Evolutionary conservation across 2,329 filamentous ascomycete species (phyloP).

Genomic region (Pseudocercospora pini-densiflorae): DNA sequence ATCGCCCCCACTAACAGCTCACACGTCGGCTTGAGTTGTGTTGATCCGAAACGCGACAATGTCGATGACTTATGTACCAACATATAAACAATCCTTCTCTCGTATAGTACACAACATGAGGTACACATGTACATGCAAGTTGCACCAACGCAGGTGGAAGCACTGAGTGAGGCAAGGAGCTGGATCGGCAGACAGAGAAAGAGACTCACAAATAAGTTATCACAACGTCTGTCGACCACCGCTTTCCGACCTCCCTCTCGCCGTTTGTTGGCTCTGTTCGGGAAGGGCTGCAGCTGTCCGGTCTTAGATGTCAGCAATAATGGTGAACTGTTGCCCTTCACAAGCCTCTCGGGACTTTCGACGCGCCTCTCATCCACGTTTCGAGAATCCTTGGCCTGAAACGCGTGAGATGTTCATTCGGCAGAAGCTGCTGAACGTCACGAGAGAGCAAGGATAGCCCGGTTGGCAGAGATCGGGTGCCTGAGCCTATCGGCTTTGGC

Average conservation of each 20-base stretch:
- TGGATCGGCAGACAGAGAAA: background rate
- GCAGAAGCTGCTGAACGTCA: background rate
- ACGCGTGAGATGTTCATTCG: background rate
- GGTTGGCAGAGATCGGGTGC: background rate
- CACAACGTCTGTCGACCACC: background rate
- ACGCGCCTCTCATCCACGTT: background rate
- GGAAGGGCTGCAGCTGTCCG: background rate
- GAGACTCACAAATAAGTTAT: background rate
- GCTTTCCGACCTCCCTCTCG: background rate
- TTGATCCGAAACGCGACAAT: background rate
- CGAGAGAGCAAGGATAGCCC: background rate
- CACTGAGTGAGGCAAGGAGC: background rate
- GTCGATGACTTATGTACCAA: background rate
- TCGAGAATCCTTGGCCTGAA: background rate
- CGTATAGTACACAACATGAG: background rate
- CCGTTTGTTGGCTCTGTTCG: slow-evolving; percentile 3
- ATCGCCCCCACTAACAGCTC: slow-evolving; percentile 2
- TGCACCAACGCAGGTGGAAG: background rate
- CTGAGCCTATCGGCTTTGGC: slow-evolving; percentile 3
- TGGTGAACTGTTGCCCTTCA: too few relatives aligned
- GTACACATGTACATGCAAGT: background rate
- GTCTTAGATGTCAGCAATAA: background rate
- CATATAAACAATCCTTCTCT: background rate
- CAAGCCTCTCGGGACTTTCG: background rate
- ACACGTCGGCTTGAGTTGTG: background rate